Percentiles rank a stretch among this genome's conserved stretches.
Conservation (phyloP, 2,329 filamentous ascomycete species). For the Fusarium drepaniforme region DNA sequence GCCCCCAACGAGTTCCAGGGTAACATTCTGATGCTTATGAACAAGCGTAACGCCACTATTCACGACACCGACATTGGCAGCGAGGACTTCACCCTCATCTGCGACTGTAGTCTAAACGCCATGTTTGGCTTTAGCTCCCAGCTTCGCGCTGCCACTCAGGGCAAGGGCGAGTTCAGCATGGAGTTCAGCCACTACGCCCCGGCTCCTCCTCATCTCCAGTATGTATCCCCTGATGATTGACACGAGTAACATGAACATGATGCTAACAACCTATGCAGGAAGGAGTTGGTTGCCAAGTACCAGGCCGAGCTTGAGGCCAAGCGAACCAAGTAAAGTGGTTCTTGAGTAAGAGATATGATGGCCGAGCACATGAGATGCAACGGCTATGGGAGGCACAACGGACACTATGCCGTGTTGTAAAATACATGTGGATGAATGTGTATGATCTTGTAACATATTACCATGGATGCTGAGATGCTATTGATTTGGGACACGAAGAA, state of each 20-base stretch:
- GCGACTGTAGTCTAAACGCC: slow-evolving; percentile 92
- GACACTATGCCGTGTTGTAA: slow-evolving; percentile 34
- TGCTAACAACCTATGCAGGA: slow-evolving; percentile 53
- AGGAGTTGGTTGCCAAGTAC: slow-evolving; percentile 70
- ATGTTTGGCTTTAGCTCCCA: slow-evolving; percentile 99
- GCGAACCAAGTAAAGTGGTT: slow-evolving; percentile 60
- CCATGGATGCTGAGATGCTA: slow-evolving; percentile 21
- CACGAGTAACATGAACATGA: neutral
- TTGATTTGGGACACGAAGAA: slow-evolving; percentile 21
- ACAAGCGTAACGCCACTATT: slow-evolving; percentile 96
- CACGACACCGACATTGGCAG: slow-evolving; percentile 93
- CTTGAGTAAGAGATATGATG: neutral
- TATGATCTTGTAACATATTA: slow-evolving; percentile 46
- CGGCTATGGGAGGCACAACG: slow-evolving; percentile 11
- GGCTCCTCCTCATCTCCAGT: slow-evolving; percentile 90
- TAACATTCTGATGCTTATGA: slow-evolving; percentile 92
- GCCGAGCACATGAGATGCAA: slow-evolving; percentile 10
- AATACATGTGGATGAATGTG: slow-evolving; percentile 40
- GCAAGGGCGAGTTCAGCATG: slow-evolving; percentile 99
- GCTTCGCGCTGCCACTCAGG: slow-evolving; percentile 92
- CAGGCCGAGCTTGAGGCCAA: slow-evolving; percentile 70
- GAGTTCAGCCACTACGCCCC: slow-evolving; percentile 97
- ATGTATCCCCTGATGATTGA: slow-evolving; percentile 55
- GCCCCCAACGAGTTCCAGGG: slow-evolving; percentile 98
- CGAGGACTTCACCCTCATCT: slow-evolving; percentile 93